Evolutionary conservation across 495 filamentous ascomycete species (phyloP).

Genomic region (Aspergillus biplanus): DNA sequence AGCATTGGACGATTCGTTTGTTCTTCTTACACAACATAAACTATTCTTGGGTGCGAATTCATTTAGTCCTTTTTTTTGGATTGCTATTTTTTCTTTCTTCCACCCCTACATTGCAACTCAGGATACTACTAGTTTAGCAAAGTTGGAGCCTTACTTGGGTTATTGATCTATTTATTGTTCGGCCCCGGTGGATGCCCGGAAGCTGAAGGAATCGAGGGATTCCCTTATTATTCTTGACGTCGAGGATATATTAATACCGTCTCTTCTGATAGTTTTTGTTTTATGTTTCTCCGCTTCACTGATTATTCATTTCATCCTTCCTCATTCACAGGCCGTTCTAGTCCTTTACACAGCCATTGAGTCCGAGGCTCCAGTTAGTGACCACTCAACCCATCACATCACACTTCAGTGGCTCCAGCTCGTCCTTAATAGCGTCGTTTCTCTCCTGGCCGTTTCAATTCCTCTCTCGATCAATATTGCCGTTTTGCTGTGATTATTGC

Average conservation of each 20-base stretch:
- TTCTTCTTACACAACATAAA: background rate
- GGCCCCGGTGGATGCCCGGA: conserved; percentile 13
- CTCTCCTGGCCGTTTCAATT: background rate
- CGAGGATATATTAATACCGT: background rate
- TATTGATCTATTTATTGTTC: conserved; percentile 24
- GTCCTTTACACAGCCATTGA: background rate
- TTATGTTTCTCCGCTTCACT: conserved; percentile 1
- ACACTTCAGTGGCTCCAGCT: background rate
- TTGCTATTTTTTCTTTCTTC: background rate
- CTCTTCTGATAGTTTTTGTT: conserved; percentile 1
- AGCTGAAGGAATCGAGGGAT: conserved; percentile 8
- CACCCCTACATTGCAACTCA: background rate
- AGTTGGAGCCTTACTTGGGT: conserved; percentile 24
- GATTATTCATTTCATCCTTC: too few species aligned
- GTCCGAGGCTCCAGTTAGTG: too few species aligned
- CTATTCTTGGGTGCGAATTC: background rate
- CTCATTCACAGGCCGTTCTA: background rate
- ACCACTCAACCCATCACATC: background rate
- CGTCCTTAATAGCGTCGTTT: background rate
- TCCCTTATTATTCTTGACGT: conserved; percentile 2
- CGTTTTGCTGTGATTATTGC: background rate
- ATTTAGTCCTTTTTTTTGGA: background rate
- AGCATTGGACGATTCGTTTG: background rate
- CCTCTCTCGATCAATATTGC: background rate
- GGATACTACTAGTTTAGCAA: background rate